phyloP scores from a whole-genome alignment of 257 asterid species.

The Rauvolfia tetraphylla region DNA sequence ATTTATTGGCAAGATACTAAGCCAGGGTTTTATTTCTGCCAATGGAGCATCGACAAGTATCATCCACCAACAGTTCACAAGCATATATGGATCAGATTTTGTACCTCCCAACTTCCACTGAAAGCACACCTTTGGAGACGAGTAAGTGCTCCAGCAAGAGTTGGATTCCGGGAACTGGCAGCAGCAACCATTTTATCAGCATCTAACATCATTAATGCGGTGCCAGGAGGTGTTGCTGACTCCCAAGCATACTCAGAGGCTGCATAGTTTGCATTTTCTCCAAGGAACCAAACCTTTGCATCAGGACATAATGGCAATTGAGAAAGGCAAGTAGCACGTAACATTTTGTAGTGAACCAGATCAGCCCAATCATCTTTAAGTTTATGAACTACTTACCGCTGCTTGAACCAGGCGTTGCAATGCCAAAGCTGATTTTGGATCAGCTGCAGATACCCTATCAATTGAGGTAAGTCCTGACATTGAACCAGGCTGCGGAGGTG shows the following conservation, averaged over 20 bases:
- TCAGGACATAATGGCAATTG: conserved; percentile 17
- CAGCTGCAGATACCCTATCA: conserved; percentile 88
- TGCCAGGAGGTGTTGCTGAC: conserved; percentile 99
- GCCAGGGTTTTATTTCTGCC: neutral
- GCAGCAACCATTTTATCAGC: conserved; percentile 99
- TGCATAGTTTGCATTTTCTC: conserved; percentile 99
- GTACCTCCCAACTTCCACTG: conserved; percentile 99
- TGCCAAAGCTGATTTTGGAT: conserved; percentile 97
- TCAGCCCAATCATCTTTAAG: conserved; percentile 14
- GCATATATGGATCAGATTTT: conserved; percentile 12
- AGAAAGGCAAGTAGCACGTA: neutral
- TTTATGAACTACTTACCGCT: conserved; percentile 57
- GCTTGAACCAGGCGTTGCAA: conserved; percentile 98
- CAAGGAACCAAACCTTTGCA: conserved; percentile 94
- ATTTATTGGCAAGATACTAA: neutral
- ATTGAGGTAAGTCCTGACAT: conserved; percentile 68
- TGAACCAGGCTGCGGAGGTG: conserved; percentile 98
- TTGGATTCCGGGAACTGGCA: conserved; percentile 99
- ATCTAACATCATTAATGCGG: conserved; percentile 99
- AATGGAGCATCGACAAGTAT: neutral
- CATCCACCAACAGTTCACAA: neutral
- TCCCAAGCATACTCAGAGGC: conserved; percentile 99
- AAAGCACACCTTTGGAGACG: conserved; percentile 98
- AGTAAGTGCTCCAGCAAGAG: conserved; percentile 95
- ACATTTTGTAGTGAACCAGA: conserved; percentile 6